Evolutionary conservation across 1,284 basidiomycete genomes (phyloP), one percentile per base, ranked within the genome.

Genomic region (Violaceomyces palustris): DNA sequence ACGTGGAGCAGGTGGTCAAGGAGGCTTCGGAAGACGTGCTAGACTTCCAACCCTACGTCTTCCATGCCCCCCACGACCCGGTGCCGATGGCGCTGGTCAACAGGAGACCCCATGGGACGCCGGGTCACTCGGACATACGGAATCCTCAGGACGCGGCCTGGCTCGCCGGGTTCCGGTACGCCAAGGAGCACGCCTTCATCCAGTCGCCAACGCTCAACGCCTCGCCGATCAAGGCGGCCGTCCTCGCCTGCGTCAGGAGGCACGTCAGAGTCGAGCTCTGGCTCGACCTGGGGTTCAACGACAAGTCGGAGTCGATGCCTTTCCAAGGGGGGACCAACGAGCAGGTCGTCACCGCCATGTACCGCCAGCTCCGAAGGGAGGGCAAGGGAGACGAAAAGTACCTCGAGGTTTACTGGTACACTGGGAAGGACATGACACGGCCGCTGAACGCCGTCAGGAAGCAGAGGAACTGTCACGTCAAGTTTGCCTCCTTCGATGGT

Each of bases 241-340:
- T 86, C 53, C 79, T 82, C 44, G 81, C 85, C 0, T 83, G 82
- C 54, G 66, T 61, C 7, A 76, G 81, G 21, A 75, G 83, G 28
- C 84, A 83, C n/a, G 79, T 88, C 8, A 78, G 80, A 39, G 83
- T 85, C 28, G 66, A 70, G 43, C 39, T 70, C 2, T 72, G 67
- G 67, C 58, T 81, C 23, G 51, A 79, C 71, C 33, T 69, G n/a
- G 71, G 72, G 10, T 73, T 74, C 47, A 74, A 74, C 45, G 72
- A 74, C 53, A 73, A 72, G 64, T 83, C 83, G 38, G 83, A 85
- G 69, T 78, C 77, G 54, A 79, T 88, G 45, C 86, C 86, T 0
- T 82, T 82, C 69, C 86, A 88, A 70, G 86, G 86, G 14, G 86
- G 86, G 0, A 87, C 83, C 15, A 88, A 88, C 69, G 84, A 86